Base-by-base conservation (phyloP, 2,329 filamentous ascomycete genomes). In the Fusarium coicis region DNA sequence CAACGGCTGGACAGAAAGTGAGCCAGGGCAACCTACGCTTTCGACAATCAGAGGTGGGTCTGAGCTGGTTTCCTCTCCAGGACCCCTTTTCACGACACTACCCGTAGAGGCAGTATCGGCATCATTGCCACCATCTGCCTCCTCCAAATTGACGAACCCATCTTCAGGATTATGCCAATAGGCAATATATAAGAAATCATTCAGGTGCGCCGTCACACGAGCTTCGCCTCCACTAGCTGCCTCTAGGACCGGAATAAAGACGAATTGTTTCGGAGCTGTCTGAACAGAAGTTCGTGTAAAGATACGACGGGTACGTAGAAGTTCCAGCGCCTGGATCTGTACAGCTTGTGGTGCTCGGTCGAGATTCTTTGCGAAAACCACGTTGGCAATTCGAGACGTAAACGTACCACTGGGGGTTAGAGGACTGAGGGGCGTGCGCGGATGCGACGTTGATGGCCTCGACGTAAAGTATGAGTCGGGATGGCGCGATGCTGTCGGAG, bases 131-230 rank as follows among this genome's bases (percentile, higher is more conserved):
- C 77, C 78, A 30, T 81, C 79, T n/a, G 78, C 70, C 40, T 93
- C 91, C 67, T 97, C 93, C 1, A 96, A 81, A 72, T 96, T 93
- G 9, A 91, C 87, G 70, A 95, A 92, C 0, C 92, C 93, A 79
- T 96, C 90, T 4, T 88, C 86, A 0, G 88, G 86, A 64, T 92
- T 88, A 77, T 98, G 95, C 84, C 91, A 93, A 81, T 98, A 95
- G 1, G 93, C 96, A 65, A 98, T 91, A 79, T 95, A 94, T 74
- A 98, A 92, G 72, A 93, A 90, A 66, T 98, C 94, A 76, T 95
- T 97, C 81, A 92, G 79, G 74, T 94, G 87, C 37, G 81, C 82
- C 28, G 85, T 87, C 55, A 92, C 84, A 55, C 83, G 84, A 7
- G 86, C 84, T 47, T 83, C 78, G 42, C 87, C 85, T 5, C 85